A percentile compares a stretch with the other conserved stretches of the same genome.
phyloP scores from a whole-genome alignment of 441 rosid species.

The Bruguiera hainesii region DNA sequence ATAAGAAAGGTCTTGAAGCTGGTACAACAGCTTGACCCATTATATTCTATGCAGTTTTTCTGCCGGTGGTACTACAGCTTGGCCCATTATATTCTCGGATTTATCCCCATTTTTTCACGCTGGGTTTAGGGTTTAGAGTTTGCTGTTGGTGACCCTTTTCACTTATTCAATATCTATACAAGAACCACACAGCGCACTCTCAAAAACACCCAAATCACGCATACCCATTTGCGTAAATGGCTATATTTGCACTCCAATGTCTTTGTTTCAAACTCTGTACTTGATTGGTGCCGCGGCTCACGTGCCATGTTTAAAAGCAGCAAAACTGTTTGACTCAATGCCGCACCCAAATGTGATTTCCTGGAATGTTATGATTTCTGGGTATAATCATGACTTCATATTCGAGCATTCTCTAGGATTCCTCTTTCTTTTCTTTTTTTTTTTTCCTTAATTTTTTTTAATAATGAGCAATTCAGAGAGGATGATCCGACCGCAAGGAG shows the following conservation, averaged over 20 bases:
- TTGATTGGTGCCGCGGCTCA: slow-evolving; percentile 41
- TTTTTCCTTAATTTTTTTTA: no score
- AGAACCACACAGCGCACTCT: slow-evolving; percentile 29
- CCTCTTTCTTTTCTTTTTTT: slow-evolving; percentile 4
- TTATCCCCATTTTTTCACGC: no score
- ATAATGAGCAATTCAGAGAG: no score
- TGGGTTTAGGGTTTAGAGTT: no score
- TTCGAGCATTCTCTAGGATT: slow-evolving; percentile 42
- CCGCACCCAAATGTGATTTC: slow-evolving; percentile 49
- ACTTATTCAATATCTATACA: slow-evolving; percentile 33
- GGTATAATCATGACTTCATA: slow-evolving; percentile 33
- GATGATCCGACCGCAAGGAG: no score
- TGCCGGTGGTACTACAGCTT: no score
- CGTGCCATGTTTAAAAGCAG: slow-evolving; percentile 41
- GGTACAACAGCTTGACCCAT: no score
- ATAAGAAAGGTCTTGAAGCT: no score
- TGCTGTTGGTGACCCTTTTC: slow-evolving; percentile 27
- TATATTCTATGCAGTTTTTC: no score
- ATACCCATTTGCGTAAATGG: slow-evolving; percentile 44
- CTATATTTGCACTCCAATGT: slow-evolving; percentile 28
- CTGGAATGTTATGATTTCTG: slow-evolving; percentile 62
- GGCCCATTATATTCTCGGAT: no score
- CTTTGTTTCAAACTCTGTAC: slow-evolving; percentile 40
- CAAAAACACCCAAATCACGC: slow-evolving; percentile 39
- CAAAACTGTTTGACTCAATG: slow-evolving; percentile 59